Evolutionary conservation across 306 rosid genomes (phyloP).

Genomic region (Quercus aquifolioides): DNA sequence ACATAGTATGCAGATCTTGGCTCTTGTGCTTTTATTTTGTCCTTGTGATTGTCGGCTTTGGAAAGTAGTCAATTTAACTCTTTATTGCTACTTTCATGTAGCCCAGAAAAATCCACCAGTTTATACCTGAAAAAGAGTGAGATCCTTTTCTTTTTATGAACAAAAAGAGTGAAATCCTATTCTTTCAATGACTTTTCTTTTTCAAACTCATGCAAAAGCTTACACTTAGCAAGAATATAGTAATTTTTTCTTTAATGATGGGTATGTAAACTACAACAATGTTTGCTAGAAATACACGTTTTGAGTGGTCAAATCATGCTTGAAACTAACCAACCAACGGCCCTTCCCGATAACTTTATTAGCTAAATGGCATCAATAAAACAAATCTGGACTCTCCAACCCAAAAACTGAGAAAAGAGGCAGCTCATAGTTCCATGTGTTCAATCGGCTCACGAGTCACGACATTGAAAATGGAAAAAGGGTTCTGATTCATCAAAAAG

Average conservation of each 20-base stretch:
- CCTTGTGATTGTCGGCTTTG: constrained; percentile 39
- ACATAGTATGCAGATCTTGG: constrained; percentile 38
- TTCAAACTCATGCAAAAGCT: constrained; percentile 25
- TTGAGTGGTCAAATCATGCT: constrained; percentile 65
- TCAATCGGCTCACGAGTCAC: too few relatives aligned
- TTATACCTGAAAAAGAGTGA: constrained; percentile 28
- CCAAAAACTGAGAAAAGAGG: background rate
- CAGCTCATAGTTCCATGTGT: too few relatives aligned
- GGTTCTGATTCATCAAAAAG: too few relatives aligned
- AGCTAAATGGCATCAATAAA: background rate
- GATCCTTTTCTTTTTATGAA: background rate
- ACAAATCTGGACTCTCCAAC: background rate
- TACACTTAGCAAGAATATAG: background rate
- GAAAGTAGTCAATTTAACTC: constrained; percentile 25
- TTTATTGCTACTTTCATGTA: constrained; percentile 19
- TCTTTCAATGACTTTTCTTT: constrained; percentile 20
- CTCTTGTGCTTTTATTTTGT: constrained; percentile 47
- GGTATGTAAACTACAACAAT: background rate
- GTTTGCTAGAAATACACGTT: constrained; percentile 39
- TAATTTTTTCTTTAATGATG: background rate
- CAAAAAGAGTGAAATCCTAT: constrained; percentile 26
- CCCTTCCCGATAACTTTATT: constrained; percentile 1
- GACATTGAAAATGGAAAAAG: too few relatives aligned
- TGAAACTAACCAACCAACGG: constrained; percentile 18
- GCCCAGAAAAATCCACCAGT: constrained; percentile 14